These are phyloP conservation scores for Boletus bicolor DNA, from an alignment of 768 basidiomycete genomes.

Conservation along the genomic window DNA sequence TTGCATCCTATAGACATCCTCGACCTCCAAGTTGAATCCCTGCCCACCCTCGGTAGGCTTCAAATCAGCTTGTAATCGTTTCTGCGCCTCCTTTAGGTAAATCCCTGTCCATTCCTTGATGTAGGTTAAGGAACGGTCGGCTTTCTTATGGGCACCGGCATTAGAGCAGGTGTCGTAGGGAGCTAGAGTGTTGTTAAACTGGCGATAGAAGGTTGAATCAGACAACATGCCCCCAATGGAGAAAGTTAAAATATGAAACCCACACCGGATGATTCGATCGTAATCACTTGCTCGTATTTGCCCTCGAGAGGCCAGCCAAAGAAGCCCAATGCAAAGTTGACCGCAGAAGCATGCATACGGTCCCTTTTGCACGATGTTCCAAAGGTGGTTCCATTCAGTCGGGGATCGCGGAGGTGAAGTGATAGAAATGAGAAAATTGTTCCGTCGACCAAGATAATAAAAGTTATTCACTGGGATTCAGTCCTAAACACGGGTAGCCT, in stretches of 20 bases:
- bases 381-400: background rate
- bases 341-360: slow-evolving; percentile 64
- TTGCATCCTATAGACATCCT: slow-evolving; percentile 76
- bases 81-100: slow-evolving; percentile 66
- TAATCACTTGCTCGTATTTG: slow-evolving; percentile 75
- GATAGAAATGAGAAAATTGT: background rate
- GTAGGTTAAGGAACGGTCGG: slow-evolving; percentile 56
- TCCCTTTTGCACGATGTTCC: slow-evolving; percentile 43
- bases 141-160: slow-evolving; percentile 42
- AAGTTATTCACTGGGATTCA: slow-evolving; percentile 57
- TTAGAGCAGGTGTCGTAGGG: slow-evolving; percentile 85
- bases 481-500: slow-evolving; percentile 77
- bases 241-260: slow-evolving; percentile 28
- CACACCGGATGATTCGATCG: slow-evolving; percentile 61
- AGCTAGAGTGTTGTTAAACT: slow-evolving; percentile 84
- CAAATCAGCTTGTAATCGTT: slow-evolving; percentile 57
- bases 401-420: background rate
- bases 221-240: background rate
- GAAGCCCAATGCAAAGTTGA: slow-evolving; percentile 72
- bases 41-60: slow-evolving; percentile 12
- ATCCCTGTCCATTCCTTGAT: slow-evolving; percentile 62
- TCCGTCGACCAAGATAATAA: background rate
- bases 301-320: slow-evolving; percentile 71
- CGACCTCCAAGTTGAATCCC: slow-evolving; percentile 60
- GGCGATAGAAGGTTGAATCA: background rate